Evolutionary conservation across 2,329 filamentous ascomycete genomes (phyloP), one percentile per base, ranked within the genome.

Genomic region (Sporothrix euskadiensis): DNA sequence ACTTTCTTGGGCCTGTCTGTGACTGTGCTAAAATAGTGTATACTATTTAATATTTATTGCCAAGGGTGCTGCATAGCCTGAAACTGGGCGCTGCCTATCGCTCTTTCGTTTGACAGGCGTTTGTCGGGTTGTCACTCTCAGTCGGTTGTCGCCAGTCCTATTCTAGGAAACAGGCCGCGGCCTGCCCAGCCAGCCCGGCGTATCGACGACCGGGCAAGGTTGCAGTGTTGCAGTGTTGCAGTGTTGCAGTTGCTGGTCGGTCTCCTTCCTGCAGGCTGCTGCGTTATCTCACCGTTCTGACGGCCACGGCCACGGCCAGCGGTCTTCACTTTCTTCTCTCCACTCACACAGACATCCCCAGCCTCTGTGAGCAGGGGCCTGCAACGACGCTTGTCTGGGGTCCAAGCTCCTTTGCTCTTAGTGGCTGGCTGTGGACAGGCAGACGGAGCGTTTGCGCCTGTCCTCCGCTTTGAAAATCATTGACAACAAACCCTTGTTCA

Each of bases 281-380:
- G 66, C 66, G 66, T 69, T 41, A 69, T 69, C 66, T 54, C 66
- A 52, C 47, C 66, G 26, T 14, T 69, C 47, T 52, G 66, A 52
- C 66, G 66, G 47, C 47, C 65, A 12, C 39, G 6, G 41, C 41
- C 3, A n/a, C 44, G 44, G 63, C 44, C 47, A 35, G 47, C 16
- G 47, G 47, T n/a, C 19, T 16, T 26, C 9, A 6, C 16, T 41
- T n/a, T 61, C 8, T n/a, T 7, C 30, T 54, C 66, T 26, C 44
- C 65, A 47, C 63, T 30, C n/a, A 65, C 41, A 47, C 63, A 8
- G 22, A 14, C 22, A n/a, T 7, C 63, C 30, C 22, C 52, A 56
- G 35, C 49, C 49, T 57, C 47, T 52, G 26, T 5, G 9, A 26
- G 49, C 49, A 69, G n/a, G 49, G 66, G 66, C 66, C 49, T 52